Evolutionary conservation across 805 yeast genomes (phyloP), one percentile per base, ranked within the genome.

Genomic region (Starmerella apis): DNA sequence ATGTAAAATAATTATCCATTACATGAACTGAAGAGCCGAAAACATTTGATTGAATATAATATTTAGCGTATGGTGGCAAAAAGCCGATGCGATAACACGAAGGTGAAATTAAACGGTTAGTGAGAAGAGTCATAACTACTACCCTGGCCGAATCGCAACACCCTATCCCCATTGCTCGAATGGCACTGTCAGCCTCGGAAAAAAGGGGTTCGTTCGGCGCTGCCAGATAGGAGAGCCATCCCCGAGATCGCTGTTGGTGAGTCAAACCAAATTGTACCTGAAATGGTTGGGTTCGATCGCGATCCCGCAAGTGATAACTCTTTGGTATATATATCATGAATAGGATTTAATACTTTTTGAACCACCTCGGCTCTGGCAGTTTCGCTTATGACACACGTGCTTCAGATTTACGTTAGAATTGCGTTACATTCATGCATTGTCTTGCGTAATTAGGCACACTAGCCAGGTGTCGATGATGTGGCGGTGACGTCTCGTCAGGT

Each of bases 401-500:
- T n/a, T n/a, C n/a, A n/a, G n/a, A n/a, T 31, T 31, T 16, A 22
- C 37, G 11, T 33, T 4, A 14, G 6, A 22, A 1, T 16, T 16
- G 37, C 37, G 22, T 8, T 16, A 22, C 37, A 2, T 5, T 14
- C 7, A 9, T 6, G 37, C 11, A 6, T 33, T 14, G 37, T 22
- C 37, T 18, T 33, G 37, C 37, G 16, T 33, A 33, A 11, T 33
- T 31, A 7, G 14, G 35, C 7, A 31, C 35, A 18, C 22, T 8
- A 27, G 30, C 30, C 22, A 10, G 9, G 6, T 19, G 37, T 22
- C n/a, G 14, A 18, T 7, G n/a, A 22, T 36, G 39, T 36, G 39
- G 39, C 39, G 39, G 39, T 36, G 39, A 36, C 39, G 39, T 25
- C 19, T 8, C 39, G 39, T 36, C 39, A 36, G 39, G 39, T 36